Evolutionary conservation across 306 rosid genomes (phyloP).

Genomic region (Prunus davidiana): DNA sequence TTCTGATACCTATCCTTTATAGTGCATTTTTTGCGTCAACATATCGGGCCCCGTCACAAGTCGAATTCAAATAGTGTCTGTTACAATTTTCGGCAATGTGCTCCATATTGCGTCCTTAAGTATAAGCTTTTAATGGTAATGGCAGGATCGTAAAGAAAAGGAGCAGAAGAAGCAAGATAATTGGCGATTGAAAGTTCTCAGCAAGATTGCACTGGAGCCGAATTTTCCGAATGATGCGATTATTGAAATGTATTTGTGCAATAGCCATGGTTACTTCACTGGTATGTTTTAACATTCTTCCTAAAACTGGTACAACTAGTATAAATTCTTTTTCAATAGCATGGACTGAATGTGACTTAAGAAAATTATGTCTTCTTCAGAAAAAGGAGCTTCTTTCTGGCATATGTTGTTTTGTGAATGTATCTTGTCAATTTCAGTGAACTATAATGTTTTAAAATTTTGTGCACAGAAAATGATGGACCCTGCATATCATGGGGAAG

Average conservation of each 20-base stretch:
- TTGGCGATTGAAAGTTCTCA: slow-evolving; percentile 58
- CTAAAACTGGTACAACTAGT: not conserved
- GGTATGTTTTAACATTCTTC: slow-evolving; percentile 39
- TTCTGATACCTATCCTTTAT: slow-evolving; percentile 6
- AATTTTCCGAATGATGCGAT: slow-evolving; percentile 67
- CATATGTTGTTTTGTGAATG: not conserved
- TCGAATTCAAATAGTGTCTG: not conserved
- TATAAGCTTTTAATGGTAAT: slow-evolving; percentile 20
- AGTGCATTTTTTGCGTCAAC: not conserved
- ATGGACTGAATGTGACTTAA: not conserved
- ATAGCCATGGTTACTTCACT: slow-evolving; percentile 51
- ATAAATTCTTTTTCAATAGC: not conserved
- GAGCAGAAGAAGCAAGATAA: slow-evolving; percentile 51
- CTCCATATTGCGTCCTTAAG: not conserved
- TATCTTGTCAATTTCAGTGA: slow-evolving; percentile 16
- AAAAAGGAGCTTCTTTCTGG: not conserved
- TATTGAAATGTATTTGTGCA: slow-evolving; percentile 63
- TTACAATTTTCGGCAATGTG: not conserved
- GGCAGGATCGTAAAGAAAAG: slow-evolving; percentile 64
- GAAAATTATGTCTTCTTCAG: not conserved
- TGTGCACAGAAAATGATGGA: slow-evolving; percentile 44
- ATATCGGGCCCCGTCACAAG: not conserved
- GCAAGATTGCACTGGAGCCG: slow-evolving; percentile 64
- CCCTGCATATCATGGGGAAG: slow-evolving; percentile 55
- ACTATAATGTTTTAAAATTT: slow-evolving; percentile 5